Evolutionary conservation across 225 moss, liverwort and hornwort species (phyloP).

Genomic region (Pleurozium schreberi): DNA sequence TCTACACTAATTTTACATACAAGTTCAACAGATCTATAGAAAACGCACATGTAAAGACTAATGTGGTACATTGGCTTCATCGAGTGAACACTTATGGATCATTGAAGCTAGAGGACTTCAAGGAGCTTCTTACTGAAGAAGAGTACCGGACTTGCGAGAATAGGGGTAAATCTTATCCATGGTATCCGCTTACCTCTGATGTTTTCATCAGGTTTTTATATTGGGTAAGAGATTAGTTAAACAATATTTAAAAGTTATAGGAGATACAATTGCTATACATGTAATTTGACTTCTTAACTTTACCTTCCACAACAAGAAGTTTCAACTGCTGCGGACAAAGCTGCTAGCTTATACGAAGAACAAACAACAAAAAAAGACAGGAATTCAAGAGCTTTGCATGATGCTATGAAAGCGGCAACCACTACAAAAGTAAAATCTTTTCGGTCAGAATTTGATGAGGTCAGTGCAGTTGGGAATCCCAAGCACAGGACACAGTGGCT

Average conservation of each 20-base stretch:
- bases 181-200: neutral
- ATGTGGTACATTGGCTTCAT: neutral
- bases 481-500: neutral
- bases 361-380: neutral
- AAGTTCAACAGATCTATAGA: neutral
- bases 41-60: neutral
- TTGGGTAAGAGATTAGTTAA: neutral
- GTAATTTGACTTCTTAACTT: too few relatives aligned
- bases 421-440: neutral
- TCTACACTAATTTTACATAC: neutral
- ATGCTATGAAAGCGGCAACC: neutral
- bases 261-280: too few relatives aligned
- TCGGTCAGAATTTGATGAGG: neutral
- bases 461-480: neutral
- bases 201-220: neutral
- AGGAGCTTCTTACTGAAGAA: neutral
- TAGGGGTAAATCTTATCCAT: neutral
- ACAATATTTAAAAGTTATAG: too few relatives aligned
- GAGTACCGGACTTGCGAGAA: neutral
- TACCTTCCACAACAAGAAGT: neutral
- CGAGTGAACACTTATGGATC: neutral
- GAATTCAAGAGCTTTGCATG: neutral
- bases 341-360: neutral
- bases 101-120: neutral
- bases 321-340: neutral